Base-by-base conservation (phyloP, 2,329 filamentous ascomycete species). In the Cryphonectria nitschkei region DNA sequence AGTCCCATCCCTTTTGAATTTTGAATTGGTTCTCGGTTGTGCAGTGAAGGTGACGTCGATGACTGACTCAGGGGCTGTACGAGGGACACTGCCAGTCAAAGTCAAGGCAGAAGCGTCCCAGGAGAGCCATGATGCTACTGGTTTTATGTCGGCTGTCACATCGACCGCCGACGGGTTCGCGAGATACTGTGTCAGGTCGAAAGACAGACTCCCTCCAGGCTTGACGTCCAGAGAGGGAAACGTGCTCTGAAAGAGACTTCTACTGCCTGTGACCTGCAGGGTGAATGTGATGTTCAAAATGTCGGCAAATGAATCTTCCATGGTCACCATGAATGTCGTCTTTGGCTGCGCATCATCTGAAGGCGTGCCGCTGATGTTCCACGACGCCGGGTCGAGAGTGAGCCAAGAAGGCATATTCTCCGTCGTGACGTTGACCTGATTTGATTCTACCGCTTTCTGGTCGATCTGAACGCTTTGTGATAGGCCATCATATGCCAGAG, bases 331-430 rank as follows among this genome's bases (percentile, higher is more conserved):
- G 54, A 95, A 85, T 74, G 91, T 91, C 39, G 86, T 84, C 39
- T 86, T 84, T 4, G 89, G 87, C 65, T 83, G 82, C 3, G 88
- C 86, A n/a, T 83, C 76, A n/a, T 82, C 76, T 0, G 90, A 88
- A 2, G 92, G 89, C 1, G 82, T 91, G 2, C 94, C 94, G 43
- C 81, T 84, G 8, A 97, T 80, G 0, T 81, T 82, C 77, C 94
- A 86, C 0, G 89, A 90, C 11, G 81, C 75, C 2, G 85, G 81
- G 75, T 96, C 85, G 68, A 96, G 87, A 0, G 82, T 81, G 37
- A 97, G 79, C 94, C 94, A 97, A 3, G 82, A 77, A 0, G 94
- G 93, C 16, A 89, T 78, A 37, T 86, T 80, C 0, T 86, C 73
- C 0, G 81, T 84, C 0, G 84, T 83, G 7, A 89, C 83, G 0